Base-by-base conservation (phyloP, 768 basidiomycete species). In the Crepidotus variabilis region DNA sequence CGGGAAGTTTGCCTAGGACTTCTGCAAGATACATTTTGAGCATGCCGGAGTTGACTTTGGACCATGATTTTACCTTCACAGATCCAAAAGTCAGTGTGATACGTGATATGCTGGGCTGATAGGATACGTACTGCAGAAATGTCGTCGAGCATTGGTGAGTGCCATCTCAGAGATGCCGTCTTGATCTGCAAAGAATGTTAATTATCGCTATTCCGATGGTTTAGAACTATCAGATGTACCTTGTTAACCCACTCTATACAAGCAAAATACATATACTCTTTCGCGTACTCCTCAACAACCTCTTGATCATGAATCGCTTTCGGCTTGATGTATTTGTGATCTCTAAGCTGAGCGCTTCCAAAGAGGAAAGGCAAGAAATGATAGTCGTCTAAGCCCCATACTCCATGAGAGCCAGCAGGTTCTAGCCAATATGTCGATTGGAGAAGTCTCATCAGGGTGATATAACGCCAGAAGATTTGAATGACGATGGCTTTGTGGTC, bases 111-210 rank as follows among this genome's bases (percentile, higher is more conserved):
- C 43, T 22, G 16, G 13, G 39, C 23, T 23, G 50, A 52, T 54
- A 58, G 6, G 11, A 73, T 18, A 64, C 67, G 32, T 61, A 77
- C 94, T 0, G 88, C 93, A 0, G 94, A 95, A 54, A 98, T 98
- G 66, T 98, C 96, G 69, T 98, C 93, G 6, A 99, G 82, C 96
- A 99, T 98, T 1, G 96, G 96, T 0, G 94, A 97, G 73, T 99
- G 96, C 96, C 96, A 99, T 51, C 94, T 82, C 0, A 98, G 78
- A 0, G 94, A 94, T 0, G 95, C 94, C 0, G 94, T 93, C 69
- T 98, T 98, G 61, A 98, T 92, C 92, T 95, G 59, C 11, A 22
- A 20, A 39, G 22, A 50, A 10, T 36, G 18, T 28, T 9, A 57
- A 21, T 52, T 51, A 9, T 14, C 35, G 16, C 0, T 32, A 28